Percentiles rank a stretch among this genome's conserved stretches.
Conservation (phyloP, 2,329 filamentous ascomycete genomes). For the Mycocentrospora acerina region DNA sequence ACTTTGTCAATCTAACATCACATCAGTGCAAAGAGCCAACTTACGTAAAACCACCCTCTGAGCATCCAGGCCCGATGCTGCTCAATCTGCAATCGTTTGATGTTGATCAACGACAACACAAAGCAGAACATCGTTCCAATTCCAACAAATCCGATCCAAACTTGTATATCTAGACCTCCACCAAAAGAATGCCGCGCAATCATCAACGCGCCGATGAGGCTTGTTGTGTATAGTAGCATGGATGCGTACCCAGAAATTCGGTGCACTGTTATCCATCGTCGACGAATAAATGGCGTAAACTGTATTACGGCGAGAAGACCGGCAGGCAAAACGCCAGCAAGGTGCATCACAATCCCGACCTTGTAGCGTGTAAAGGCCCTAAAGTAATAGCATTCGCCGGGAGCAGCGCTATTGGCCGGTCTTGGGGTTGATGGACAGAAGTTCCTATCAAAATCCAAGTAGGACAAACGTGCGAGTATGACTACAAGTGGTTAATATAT, state of each 20-base stretch:
- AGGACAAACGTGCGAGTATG: conserved; percentile 51
- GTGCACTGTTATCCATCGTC: conserved; percentile 56
- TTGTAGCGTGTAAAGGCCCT: conserved; percentile 32
- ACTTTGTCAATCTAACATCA: conserved; percentile 3
- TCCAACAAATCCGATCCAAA: conserved; percentile 46
- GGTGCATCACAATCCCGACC: conserved; percentile 48
- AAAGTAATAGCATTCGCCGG: conserved; percentile 51
- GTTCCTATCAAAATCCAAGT: conserved; percentile 48
- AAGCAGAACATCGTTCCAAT: conserved; percentile 50
- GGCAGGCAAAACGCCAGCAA: conserved; percentile 44
- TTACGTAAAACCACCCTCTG: conserved; percentile 32
- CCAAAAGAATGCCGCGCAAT: conserved; percentile 56
- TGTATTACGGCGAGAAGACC: conserved; percentile 45
- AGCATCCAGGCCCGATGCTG: conserved; percentile 37
- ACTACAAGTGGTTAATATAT: conserved; percentile 30
- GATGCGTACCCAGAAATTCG: conserved; percentile 62
- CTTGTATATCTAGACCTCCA: conserved; percentile 55
- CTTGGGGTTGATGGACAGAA: conserved; percentile 17
- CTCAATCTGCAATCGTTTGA: conserved; percentile 60
- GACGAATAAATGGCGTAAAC: conserved; percentile 48
- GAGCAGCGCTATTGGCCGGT: conserved; percentile 27
- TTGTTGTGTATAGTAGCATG: conserved; percentile 50
- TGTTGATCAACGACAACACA: conserved; percentile 55
- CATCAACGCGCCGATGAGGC: conserved; percentile 56
- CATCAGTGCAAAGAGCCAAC: conserved; percentile 1